Evolutionary conservation across 352 stramenopile genomes (phyloP).

Genomic region (Pythium biforme): DNA sequence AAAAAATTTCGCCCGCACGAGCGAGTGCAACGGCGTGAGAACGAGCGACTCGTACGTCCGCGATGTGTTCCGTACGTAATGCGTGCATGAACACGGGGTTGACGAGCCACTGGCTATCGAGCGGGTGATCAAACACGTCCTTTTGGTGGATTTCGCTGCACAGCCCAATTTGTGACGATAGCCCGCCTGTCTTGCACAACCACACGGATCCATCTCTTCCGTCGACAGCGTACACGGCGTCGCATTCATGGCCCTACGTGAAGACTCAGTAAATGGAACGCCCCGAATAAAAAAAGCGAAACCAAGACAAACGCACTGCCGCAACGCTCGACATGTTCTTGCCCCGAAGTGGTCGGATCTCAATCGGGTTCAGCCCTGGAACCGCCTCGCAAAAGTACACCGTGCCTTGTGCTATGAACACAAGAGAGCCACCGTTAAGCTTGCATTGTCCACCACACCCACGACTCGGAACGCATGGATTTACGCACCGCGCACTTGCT

Average conservation of each 20-base stretch:
- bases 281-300: neutral
- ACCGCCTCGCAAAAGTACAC: constrained; percentile 70
- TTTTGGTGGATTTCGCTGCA: constrained; percentile 41
- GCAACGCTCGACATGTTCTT: constrained; percentile 59
- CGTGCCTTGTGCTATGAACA: constrained; percentile 43
- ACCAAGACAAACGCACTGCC: constrained; percentile 40
- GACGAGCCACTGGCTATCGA: constrained; percentile 68
- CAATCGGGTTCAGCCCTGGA: constrained; percentile 35
- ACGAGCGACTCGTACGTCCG: constrained; percentile 46
- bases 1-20: constrained; percentile 88
- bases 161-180: constrained; percentile 63
- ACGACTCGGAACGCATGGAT: neutral
- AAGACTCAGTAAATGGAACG: too few species aligned
- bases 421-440: neutral
- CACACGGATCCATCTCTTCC: constrained; percentile 47
- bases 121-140: constrained; percentile 45
- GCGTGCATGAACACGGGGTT: constrained; percentile 68
- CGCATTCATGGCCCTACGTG: constrained; percentile 53
- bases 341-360: constrained; percentile 60
- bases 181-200: constrained; percentile 73
- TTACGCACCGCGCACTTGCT: constrained; percentile 45
- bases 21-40: constrained; percentile 73
- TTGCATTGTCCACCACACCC: neutral
- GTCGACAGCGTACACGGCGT: constrained; percentile 74
- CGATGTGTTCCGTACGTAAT: constrained; percentile 57